These are phyloP conservation scores for Aureoboletus auriporus DNA, from an alignment of 768 basidiomycete species.

Conservation along the genomic window DNA sequence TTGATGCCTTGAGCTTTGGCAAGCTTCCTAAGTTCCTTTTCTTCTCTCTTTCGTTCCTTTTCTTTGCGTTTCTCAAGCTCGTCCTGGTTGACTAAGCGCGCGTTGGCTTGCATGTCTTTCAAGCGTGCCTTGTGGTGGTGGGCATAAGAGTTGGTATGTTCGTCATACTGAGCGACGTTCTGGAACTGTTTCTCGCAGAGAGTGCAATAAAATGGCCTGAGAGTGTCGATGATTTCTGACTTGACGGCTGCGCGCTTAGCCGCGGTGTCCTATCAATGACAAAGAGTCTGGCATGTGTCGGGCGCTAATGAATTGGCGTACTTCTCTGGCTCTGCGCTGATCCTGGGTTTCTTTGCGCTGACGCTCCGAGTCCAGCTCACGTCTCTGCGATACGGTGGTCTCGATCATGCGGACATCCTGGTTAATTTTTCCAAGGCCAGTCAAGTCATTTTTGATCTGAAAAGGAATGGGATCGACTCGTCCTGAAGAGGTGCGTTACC, in stretches of 20 bases:
- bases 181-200: slow-evolving; percentile 88
- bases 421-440: slow-evolving; percentile 73
- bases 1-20: slow-evolving; percentile 80
- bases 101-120: slow-evolving; percentile 76
- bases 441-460: slow-evolving; percentile 70
- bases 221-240: slow-evolving; percentile 61
- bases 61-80: slow-evolving; percentile 75
- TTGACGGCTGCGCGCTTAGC: slow-evolving; percentile 64
- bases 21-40: slow-evolving; percentile 79
- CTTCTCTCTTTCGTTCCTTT: slow-evolving; percentile 82
- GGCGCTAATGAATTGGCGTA: slow-evolving; percentile 22
- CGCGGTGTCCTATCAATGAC: slow-evolving; percentile 47
- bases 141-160: slow-evolving; percentile 86
- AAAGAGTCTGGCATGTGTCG: background rate
- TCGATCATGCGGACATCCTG: slow-evolving; percentile 85
- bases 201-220: slow-evolving; percentile 74
- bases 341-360: slow-evolving; percentile 78
- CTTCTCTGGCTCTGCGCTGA: slow-evolving; percentile 71
- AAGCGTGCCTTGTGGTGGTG: slow-evolving; percentile 83
- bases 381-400: slow-evolving; percentile 77
- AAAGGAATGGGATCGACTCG: slow-evolving; percentile 84
- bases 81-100: slow-evolving; percentile 59
- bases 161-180: slow-evolving; percentile 83
- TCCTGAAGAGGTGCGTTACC: slow-evolving; percentile 38
- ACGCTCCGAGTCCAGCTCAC: slow-evolving; percentile 76